phyloP scores from a whole-genome alignment of 2,329 filamentous ascomycete species.

The Rosellinia necatrix region DNA sequence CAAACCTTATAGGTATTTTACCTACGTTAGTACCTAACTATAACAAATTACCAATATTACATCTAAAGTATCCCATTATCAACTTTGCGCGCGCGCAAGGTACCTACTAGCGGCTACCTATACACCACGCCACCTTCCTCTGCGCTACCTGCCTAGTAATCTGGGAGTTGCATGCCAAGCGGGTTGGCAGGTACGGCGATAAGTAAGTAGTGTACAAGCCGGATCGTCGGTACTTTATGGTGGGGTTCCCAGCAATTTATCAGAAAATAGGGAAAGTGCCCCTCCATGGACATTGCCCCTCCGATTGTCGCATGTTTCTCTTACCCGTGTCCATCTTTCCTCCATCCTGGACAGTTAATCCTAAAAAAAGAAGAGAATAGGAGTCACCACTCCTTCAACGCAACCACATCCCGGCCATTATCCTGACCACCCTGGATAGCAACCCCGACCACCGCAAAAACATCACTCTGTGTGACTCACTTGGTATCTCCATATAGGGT shows the following conservation, averaged over 20 bases:
- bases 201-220: not conserved
- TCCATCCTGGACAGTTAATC: not conserved
- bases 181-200: not conserved
- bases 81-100: no score
- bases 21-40: no score
- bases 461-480: constrained; percentile 13
- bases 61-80: no score
- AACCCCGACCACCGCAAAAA: not conserved
- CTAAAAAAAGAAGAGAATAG: no score
- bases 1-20: no score
- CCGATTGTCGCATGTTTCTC: constrained; percentile 21
- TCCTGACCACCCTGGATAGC: not conserved
- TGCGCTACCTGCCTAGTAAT: no score
- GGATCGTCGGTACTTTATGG: not conserved
- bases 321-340: not conserved
- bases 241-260: constrained; percentile 23
- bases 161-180: no score
- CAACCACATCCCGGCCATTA: not conserved
- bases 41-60: no score
- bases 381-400: constrained; percentile 9
- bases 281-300: constrained; percentile 18
- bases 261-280: constrained; percentile 21
- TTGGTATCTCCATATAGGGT: constrained; percentile 16
- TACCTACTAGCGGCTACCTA: no score
- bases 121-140: no score